Evolutionary conservation across 352 stramenopile genomes (phyloP).

Genomic region (Phytophthora colocasiae): DNA sequence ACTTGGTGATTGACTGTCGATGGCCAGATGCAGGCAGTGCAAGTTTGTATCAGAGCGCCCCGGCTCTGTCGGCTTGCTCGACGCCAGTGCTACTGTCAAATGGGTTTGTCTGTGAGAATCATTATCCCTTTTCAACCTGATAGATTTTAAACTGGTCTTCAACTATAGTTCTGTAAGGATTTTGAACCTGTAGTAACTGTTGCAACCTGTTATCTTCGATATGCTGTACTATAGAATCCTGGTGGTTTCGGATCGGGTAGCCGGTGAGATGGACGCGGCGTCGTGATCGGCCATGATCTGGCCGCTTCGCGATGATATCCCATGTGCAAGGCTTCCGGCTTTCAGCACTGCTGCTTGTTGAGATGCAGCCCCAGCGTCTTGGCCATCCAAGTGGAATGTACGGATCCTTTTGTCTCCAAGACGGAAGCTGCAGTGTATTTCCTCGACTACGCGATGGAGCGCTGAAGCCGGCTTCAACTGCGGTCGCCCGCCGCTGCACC

Average conservation of each 20-base stretch:
- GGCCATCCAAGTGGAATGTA: background rate
- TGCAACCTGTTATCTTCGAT: constrained; percentile 14
- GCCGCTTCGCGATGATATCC: constrained; percentile 31
- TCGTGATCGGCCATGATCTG: constrained; percentile 19
- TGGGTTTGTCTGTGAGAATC: constrained; percentile 11
- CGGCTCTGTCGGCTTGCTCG: constrained; percentile 32
- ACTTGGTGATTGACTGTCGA: constrained; percentile 29
- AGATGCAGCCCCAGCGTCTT: background rate
- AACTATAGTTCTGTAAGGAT: background rate
- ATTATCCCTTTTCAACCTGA: background rate
- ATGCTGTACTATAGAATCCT: constrained; percentile 38
- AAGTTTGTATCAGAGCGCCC: constrained; percentile 24
- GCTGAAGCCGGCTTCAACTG: constrained; percentile 1
- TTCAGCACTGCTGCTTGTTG: background rate
- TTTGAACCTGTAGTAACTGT: constrained; percentile 2
- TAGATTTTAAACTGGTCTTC: background rate
- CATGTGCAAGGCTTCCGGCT: constrained; percentile 10
- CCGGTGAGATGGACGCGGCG: constrained; percentile 31
- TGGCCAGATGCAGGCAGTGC: constrained; percentile 6
- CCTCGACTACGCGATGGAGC: no score
- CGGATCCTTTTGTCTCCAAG: background rate
- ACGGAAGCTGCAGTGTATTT: background rate
- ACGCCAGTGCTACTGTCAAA: constrained; percentile 26
- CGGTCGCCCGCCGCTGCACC: constrained; percentile 12
- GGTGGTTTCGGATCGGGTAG: constrained; percentile 1